A percentile compares a stretch with the other conserved stretches of the same genome.
These are phyloP conservation scores for Aphanomyces invadans DNA, from an alignment of 352 stramenopile species.

Conservation along the genomic window DNA sequence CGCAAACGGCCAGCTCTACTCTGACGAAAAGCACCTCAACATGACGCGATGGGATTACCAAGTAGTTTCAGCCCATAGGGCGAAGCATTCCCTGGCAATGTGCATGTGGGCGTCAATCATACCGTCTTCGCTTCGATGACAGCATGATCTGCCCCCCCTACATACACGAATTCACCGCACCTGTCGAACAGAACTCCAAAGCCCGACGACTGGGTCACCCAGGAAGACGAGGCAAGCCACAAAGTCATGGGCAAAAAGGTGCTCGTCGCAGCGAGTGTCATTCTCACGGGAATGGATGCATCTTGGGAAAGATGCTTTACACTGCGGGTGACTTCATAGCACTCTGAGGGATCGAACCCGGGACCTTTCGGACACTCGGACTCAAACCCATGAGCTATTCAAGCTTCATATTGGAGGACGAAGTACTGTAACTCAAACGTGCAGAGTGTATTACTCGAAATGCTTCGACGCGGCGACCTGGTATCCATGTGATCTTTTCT, in stretches of 20 bases:
- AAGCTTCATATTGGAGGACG: not conserved
- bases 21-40: not conserved
- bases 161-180: too few species aligned
- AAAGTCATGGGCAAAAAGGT: not conserved
- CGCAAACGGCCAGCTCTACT: not conserved
- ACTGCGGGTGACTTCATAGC: not conserved
- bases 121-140: too few species aligned
- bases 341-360: constrained; percentile 2
- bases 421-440: too few species aligned
- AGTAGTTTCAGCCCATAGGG: too few species aligned
- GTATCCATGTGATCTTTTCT: not conserved
- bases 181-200: too few species aligned
- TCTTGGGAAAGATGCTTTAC: not conserved
- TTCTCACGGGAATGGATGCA: not conserved
- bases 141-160: too few species aligned
- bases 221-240: too few species aligned
- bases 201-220: too few species aligned
- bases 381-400: not conserved
- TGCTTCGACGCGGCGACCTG: not conserved
- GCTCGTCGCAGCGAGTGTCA: not conserved
- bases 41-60: not conserved
- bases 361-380: not conserved
- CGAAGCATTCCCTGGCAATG: too few species aligned
- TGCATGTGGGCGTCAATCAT: too few species aligned
- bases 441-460: too few species aligned